These are phyloP conservation scores for Bothriochloa decipiens DNA, from an alignment of 176 grass and related monocot genomes.

Conservation along the genomic window DNA sequence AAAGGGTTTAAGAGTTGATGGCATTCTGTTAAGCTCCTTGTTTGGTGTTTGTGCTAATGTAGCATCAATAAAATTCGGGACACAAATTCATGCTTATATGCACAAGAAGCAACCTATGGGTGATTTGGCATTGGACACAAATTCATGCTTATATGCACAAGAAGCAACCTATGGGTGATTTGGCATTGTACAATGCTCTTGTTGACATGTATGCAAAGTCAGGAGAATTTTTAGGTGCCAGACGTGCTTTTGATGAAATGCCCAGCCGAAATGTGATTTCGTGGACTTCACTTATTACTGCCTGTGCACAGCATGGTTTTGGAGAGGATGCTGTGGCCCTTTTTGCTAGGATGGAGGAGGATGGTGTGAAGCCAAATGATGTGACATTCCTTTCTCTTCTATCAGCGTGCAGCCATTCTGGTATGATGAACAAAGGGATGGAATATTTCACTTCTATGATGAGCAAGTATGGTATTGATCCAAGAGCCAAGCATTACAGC, in stretches of 20 bases:
- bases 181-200: conserved; percentile 64
- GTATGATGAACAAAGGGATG: conserved; percentile 63
- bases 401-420: conserved; percentile 70
- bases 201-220: conserved; percentile 94
- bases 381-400: conserved; percentile 86
- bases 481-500: conserved; percentile 76
- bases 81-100: conserved; percentile 73
- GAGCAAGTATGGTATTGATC: conserved; percentile 66
- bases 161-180: conserved; percentile 49
- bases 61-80: conserved; percentile 58
- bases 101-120: conserved; percentile 51
- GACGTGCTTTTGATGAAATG: conserved; percentile 78
- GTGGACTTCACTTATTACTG: conserved; percentile 87
- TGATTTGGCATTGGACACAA: conserved; percentile 64
- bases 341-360: conserved; percentile 76
- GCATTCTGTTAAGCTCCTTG: conserved; percentile 67
- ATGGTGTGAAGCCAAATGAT: conserved; percentile 79
- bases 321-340: conserved; percentile 61
- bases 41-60: conserved; percentile 70
- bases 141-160: conserved; percentile 74
- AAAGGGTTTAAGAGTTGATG: conserved; percentile 52
- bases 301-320: conserved; percentile 64
- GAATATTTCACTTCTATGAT: conserved; percentile 77
- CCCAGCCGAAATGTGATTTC: conserved; percentile 74
- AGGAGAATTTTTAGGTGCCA: conserved; percentile 64